Percentiles rank a stretch among this genome's conserved stretches.
phyloP scores from a whole-genome alignment of 805 yeast species.

The Nakazawaea ernobii region DNA sequence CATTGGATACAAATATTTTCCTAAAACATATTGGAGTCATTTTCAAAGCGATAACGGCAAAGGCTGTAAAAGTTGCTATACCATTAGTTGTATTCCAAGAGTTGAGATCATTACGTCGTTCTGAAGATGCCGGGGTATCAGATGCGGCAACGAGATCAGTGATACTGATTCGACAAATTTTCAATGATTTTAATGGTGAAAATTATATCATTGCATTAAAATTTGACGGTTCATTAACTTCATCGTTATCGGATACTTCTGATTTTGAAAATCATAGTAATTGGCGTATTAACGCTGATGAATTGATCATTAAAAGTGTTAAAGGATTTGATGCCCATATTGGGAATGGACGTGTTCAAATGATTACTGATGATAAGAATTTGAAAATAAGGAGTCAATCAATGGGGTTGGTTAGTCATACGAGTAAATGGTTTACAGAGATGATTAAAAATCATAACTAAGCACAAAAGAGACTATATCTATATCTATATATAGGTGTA shows the following conservation, averaged over 20 bases:
- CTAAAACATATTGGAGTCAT: slow-evolving; percentile 73
- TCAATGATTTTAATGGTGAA: slow-evolving; percentile 36
- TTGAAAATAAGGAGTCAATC: slow-evolving; percentile 8
- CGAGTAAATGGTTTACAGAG: slow-evolving; percentile 9
- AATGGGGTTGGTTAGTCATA: slow-evolving; percentile 4
- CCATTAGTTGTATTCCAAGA: slow-evolving; percentile 79
- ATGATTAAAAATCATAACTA: slow-evolving; percentile 9
- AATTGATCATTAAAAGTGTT: slow-evolving; percentile 51
- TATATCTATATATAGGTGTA: no score
- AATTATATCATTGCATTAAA: slow-evolving; percentile 51
- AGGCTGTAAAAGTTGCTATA: slow-evolving; percentile 53
- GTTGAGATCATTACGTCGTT: slow-evolving; percentile 61
- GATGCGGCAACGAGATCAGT: slow-evolving; percentile 82
- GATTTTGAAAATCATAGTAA: slow-evolving; percentile 70
- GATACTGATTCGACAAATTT: slow-evolving; percentile 60
- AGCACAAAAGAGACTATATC: neutral
- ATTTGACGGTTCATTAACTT: slow-evolving; percentile 65
- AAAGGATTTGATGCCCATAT: slow-evolving; percentile 31
- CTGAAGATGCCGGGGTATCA: slow-evolving; percentile 65
- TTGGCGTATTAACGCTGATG: slow-evolving; percentile 72
- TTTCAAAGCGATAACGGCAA: slow-evolving; percentile 59
- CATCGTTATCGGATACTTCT: slow-evolving; percentile 62
- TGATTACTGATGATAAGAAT: slow-evolving; percentile 10
- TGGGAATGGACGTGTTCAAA: slow-evolving; percentile 1
- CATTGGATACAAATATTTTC: slow-evolving; percentile 78